Percentiles rank a stretch among this genome's conserved stretches.
Evolutionary conservation across 2,329 filamentous ascomycete genomes (phyloP).

Genomic region (Aureobasidium namibiae): DNA sequence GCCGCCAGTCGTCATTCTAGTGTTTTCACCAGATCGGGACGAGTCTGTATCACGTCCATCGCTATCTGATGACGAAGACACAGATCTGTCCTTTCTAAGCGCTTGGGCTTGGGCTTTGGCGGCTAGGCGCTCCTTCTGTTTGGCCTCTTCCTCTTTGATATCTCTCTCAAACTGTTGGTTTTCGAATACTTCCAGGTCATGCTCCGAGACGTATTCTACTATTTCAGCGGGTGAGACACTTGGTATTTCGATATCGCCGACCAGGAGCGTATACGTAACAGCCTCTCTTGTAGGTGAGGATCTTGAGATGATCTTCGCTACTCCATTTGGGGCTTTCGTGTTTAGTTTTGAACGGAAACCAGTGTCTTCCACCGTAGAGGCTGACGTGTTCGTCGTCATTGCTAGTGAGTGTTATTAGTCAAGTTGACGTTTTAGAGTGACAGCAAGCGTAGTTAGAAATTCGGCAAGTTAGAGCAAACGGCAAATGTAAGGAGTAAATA

Average conservation of each 20-base stretch:
- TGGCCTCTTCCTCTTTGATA: slow-evolving; percentile 10
- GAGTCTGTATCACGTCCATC: not conserved
- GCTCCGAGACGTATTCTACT: slow-evolving; percentile 26
- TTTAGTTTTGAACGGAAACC: not conserved
- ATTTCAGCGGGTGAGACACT: slow-evolving; percentile 24
- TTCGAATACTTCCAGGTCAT: slow-evolving; percentile 27
- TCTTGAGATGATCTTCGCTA: slow-evolving; percentile 20
- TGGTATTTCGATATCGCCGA: slow-evolving; percentile 20
- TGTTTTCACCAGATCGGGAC: not conserved
- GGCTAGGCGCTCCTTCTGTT: not conserved
- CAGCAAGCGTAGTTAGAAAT: not conserved
- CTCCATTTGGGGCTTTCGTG: not conserved
- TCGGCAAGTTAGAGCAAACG: not conserved
- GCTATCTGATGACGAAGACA: not conserved
- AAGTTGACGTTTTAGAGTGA: not conserved
- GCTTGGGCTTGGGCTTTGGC: not conserved
- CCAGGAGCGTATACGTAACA: slow-evolving; percentile 21
- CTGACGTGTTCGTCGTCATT: not conserved
- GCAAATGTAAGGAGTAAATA: not conserved
- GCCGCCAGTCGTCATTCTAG: slow-evolving; percentile 15
- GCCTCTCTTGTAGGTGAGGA: slow-evolving; percentile 16
- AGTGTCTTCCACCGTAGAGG: not conserved
- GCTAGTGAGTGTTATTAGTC: not conserved
- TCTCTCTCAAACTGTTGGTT: slow-evolving; percentile 23
- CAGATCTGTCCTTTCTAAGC: not conserved